These are phyloP conservation scores for Tricholoma matsutake DNA, from an alignment of 768 basidiomycete species.

Conservation along the genomic window DNA sequence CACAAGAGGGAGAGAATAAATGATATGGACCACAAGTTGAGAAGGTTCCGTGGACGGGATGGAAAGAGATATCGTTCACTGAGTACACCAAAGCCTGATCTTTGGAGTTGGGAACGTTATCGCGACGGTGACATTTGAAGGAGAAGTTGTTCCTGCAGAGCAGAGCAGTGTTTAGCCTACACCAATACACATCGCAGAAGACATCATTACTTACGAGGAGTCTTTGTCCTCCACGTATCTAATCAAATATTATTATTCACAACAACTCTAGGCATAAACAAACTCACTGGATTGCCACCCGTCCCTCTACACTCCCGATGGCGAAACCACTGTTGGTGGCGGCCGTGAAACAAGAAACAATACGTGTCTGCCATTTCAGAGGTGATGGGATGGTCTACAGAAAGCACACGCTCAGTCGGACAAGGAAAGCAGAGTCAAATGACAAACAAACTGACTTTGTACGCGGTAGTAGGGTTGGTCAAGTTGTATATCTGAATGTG, in stretches of 20 bases:
- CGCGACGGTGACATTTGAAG: conserved; percentile 79
- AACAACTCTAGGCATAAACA: neutral
- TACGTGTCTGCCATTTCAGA: conserved; percentile 91
- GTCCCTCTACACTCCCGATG: conserved; percentile 83
- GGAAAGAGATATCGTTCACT: conserved; percentile 86
- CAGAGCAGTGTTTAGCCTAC: neutral
- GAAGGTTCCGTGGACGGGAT: conserved; percentile 82
- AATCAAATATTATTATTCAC: neutral
- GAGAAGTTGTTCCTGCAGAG: conserved; percentile 72
- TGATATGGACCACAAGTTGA: conserved; percentile 63
- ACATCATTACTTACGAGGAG: conserved; percentile 45
- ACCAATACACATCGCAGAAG: neutral
- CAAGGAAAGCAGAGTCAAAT: neutral
- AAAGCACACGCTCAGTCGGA: neutral
- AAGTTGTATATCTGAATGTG: conserved; percentile 90
- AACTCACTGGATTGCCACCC: conserved; percentile 93
- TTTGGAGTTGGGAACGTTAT: conserved; percentile 52
- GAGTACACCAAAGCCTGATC: conserved; percentile 72
- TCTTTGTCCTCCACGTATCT: conserved; percentile 91
- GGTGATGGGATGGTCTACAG: conserved; percentile 77
- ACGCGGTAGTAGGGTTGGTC: conserved; percentile 72
- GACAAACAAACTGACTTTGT: conserved; percentile 51
- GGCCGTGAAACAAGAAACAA: conserved; percentile 78
- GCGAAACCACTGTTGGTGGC: conserved; percentile 69
- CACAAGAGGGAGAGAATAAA: conserved; percentile 16